Evolutionary conservation across 2,329 filamentous ascomycete genomes (phyloP).

Genomic region (Myriosclerotinia curreyana): DNA sequence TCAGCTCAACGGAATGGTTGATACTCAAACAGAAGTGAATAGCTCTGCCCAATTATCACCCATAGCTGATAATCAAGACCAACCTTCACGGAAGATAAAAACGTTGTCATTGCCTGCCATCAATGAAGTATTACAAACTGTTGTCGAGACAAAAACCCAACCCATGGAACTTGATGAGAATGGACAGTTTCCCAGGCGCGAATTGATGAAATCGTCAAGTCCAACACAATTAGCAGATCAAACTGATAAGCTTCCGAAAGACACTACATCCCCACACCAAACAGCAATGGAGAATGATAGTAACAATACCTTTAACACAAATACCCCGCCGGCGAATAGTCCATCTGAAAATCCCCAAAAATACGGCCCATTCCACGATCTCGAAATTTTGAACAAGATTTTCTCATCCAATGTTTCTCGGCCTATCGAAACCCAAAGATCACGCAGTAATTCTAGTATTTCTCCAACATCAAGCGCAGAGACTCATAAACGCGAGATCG

Average conservation of each 20-base stretch:
- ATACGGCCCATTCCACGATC: conserved; percentile 6
- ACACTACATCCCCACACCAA: neutral
- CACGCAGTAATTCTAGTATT: neutral
- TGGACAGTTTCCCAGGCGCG: too few relatives aligned
- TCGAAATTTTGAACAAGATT: neutral
- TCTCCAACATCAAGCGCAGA: conserved; percentile 9
- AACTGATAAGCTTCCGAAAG: neutral
- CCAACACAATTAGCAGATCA: neutral
- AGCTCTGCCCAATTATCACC: neutral
- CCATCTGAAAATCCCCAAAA: neutral
- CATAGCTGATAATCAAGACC: neutral
- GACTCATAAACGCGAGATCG: neutral
- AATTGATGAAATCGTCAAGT: neutral
- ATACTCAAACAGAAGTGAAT: neutral
- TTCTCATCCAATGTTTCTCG: conserved; percentile 4
- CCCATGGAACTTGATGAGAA: neutral
- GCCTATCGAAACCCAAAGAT: neutral
- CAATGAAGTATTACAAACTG: neutral
- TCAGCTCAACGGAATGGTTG: too few relatives aligned
- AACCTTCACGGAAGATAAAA: neutral
- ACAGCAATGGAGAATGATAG: neutral
- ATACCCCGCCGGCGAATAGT: neutral
- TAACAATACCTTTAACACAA: neutral
- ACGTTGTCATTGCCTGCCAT: neutral
- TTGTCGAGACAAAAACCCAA: neutral